These are phyloP conservation scores for Cladosporium sp. DNA, from an alignment of 2,329 filamentous ascomycete species.

Conservation along the genomic window DNA sequence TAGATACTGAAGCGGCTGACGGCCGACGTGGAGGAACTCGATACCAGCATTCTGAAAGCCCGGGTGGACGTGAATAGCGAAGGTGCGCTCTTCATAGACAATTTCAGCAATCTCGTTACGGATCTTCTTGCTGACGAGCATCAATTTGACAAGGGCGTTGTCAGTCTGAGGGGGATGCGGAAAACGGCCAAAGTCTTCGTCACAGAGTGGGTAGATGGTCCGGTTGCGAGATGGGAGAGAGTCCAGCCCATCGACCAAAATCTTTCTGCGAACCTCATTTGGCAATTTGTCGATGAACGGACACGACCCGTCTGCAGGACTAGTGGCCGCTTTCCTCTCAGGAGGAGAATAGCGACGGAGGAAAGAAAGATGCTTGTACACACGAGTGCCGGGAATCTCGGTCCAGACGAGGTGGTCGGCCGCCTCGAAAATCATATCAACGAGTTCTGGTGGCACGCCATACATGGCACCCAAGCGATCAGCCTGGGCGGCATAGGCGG, in stretches of 20 bases:
- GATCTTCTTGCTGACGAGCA: constrained; percentile 30
- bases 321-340: neutral
- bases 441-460: neutral
- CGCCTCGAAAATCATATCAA: neutral
- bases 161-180: neutral
- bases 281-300: constrained; percentile 23
- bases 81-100: constrained; percentile 34
- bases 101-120: constrained; percentile 24
- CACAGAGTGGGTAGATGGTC: constrained; percentile 23
- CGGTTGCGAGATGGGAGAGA: constrained; percentile 22
- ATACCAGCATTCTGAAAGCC: constrained; percentile 31
- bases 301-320: constrained; percentile 19
- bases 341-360: neutral
- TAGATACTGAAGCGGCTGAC: constrained; percentile 34
- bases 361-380: neutral
- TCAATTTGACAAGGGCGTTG: constrained; percentile 28
- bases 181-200: constrained; percentile 11
- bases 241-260: constrained; percentile 22
- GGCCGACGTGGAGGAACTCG: constrained; percentile 34
- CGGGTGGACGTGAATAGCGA: constrained; percentile 34
- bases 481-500: neutral
- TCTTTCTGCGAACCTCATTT: constrained; percentile 25
- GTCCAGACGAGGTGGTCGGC: neutral
- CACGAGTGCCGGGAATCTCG: neutral
- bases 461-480: neutral